Evolutionary conservation across 306 rosid species (phyloP).

Genomic region (Fragaria nilgerrensis): DNA sequence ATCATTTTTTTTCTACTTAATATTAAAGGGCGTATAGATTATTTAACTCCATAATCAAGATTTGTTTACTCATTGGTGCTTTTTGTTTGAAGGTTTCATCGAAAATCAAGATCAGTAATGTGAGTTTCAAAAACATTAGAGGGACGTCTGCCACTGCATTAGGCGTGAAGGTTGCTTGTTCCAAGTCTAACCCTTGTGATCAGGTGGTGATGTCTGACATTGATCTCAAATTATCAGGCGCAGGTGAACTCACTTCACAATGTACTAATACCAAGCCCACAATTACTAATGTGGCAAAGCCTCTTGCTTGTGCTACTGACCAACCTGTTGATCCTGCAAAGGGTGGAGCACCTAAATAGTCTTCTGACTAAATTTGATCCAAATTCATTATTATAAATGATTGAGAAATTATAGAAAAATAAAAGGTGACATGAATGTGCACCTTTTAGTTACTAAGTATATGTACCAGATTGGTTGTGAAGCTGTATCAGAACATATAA

Average conservation of each 20-base stretch:
- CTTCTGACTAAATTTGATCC: neutral
- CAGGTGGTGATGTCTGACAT: constrained; percentile 29
- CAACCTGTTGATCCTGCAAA: neutral
- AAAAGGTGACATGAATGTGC: neutral
- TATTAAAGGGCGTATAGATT: neutral
- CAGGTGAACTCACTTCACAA: constrained; percentile 16
- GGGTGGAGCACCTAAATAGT: neutral
- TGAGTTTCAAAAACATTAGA: constrained; percentile 39
- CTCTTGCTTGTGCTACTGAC: constrained; percentile 2
- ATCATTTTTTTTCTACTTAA: neutral
- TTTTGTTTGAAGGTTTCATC: constrained; percentile 27
- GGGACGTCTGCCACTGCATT: constrained; percentile 27
- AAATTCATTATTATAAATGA: neutral
- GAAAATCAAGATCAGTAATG: constrained; percentile 41
- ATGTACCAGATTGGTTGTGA: neutral
- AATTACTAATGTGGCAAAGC: neutral
- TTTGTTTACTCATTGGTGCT: neutral
- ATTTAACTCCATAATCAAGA: neutral
- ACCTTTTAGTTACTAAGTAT: neutral
- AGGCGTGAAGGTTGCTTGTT: constrained; percentile 40
- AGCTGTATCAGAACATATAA: too few relatives aligned
- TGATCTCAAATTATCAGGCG: constrained; percentile 23
- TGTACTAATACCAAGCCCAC: constrained; percentile 38
- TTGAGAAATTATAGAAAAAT: too few relatives aligned
- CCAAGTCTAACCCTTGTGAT: constrained; percentile 37